Base-by-base conservation (phyloP, 83 land plant species). In the Thuja plicata region DNA sequence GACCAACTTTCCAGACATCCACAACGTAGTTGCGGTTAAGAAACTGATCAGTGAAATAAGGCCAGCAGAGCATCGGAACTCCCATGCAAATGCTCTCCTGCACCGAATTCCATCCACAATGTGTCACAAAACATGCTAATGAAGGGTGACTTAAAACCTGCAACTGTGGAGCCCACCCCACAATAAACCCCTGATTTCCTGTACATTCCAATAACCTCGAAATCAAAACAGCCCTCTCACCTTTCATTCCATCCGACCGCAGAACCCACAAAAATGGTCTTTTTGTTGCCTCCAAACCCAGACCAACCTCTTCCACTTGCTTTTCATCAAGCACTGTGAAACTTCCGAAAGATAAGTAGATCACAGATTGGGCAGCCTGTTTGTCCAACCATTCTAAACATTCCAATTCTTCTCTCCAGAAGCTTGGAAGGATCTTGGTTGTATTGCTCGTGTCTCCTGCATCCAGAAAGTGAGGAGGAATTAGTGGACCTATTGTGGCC, bases 321-420 rank as follows among this genome's bases (percentile, higher is more conserved):
- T 19, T 30, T 50, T 73, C 16, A 30, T 46, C 17, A 17, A 24
- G 7, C 7, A 88, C 32, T 3, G 78, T 40, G 24, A 87, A 19
- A 24, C 77, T 66, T 19, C 88, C n/a, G 41, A 87, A 87, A 5
- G 89, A 90, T 30, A 94, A 85, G 89, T 57, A 94, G 10, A 94
- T 66, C 27, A 94, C 95, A 16, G 95, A 94, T 34, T 90, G 89
- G 1, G 3, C 19, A 35, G 91, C 90, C 87, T 94, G 95, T 40
- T 88, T 85, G 76, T 94, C 90, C 79, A 94, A 74, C 95, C 95
- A 94, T 30, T 57, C 24, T 74, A 91, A 66, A 66, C 73, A 70
- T 34, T 79, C 87, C 11, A 16, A 6, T 15, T 70, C 32, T 4
- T 70, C 74, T 70, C 10, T n/a, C 74, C 74, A 70, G 3, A 70